Conservation (phyloP, 768 basidiomycete species). For the Suillus decipiens region DNA sequence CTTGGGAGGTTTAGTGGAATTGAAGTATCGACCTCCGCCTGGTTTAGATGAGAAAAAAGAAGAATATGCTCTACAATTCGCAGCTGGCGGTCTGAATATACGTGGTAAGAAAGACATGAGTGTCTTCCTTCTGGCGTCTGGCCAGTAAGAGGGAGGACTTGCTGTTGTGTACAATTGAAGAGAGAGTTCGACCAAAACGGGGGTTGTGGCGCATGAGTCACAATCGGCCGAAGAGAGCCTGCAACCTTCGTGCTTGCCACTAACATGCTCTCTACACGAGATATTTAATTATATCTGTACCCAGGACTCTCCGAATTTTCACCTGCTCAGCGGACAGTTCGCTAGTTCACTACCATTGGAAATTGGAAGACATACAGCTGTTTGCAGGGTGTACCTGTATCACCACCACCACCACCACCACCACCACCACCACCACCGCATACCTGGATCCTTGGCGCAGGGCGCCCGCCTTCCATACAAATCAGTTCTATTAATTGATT, state of each 20-base stretch:
- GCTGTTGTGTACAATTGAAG: constrained; percentile 1
- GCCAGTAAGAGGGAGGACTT: background rate
- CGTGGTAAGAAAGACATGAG: constrained; percentile 56
- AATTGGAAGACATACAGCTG: background rate
- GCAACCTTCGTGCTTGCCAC: background rate
- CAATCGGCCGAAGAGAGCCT: background rate
- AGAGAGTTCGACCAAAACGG: constrained; percentile 1
- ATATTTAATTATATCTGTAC: background rate
- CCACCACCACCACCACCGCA: background rate
- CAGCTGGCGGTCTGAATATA: constrained; percentile 47
- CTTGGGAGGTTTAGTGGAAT: constrained; percentile 67
- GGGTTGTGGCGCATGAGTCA: background rate
- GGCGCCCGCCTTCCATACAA: background rate
- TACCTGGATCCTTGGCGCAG: background rate
- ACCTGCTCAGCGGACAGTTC: background rate
- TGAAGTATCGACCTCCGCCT: constrained; percentile 74
- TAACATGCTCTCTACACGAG: background rate
- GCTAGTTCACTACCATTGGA: background rate
- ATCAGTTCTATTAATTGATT: background rate
- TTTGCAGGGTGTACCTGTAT: background rate
- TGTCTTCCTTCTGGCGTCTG: constrained; percentile 8
- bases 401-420: too few species aligned
- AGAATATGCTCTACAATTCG: constrained; percentile 63
- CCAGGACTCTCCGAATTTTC: background rate
- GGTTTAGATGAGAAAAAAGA: constrained; percentile 81